These are phyloP conservation scores for Blastomyces gilchristii DNA, from an alignment of 2,329 filamentous ascomycete genomes.

Conservation along the genomic window DNA sequence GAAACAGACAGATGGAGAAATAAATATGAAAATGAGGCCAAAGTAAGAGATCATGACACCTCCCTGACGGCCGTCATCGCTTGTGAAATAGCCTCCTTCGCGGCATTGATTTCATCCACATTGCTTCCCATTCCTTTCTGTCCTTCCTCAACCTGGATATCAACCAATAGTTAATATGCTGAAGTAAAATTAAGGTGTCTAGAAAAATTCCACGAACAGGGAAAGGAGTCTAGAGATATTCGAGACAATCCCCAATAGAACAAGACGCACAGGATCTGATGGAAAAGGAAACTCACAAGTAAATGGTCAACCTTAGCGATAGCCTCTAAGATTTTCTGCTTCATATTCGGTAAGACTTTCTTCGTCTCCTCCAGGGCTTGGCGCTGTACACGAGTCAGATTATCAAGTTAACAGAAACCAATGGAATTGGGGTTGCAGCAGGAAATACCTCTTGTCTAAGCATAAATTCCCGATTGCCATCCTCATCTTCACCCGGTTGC, in stretches of 20 bases:
- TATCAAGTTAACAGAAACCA: not conserved
- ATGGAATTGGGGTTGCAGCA: not conserved
- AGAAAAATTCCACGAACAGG: not conserved
- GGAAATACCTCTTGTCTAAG: conserved; percentile 72
- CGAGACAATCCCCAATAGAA: not conserved
- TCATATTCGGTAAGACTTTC: conserved; percentile 64
- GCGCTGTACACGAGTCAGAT: conserved; percentile 43
- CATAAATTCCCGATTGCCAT: conserved; percentile 68
- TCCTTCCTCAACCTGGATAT: conserved; percentile 29
- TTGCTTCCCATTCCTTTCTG: conserved; percentile 32
- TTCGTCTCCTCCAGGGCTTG: conserved; percentile 79
- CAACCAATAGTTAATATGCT: not conserved
- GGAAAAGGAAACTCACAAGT: conserved; percentile 48
- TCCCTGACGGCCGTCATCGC: conserved; percentile 32
- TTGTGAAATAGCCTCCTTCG: conserved; percentile 33
- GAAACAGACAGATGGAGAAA: not conserved
- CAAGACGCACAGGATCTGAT: not conserved
- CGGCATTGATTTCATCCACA: conserved; percentile 33
- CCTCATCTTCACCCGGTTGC: conserved; percentile 44
- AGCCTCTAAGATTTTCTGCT: conserved; percentile 59
- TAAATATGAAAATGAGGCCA: not conserved
- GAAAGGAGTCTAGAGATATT: not conserved
- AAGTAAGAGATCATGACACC: conserved; percentile 23
- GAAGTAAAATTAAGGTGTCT: not conserved
- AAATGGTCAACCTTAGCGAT: conserved; percentile 64